Conservation (phyloP, 208 protist species). For the Tritrichomonas musculus region DNA sequence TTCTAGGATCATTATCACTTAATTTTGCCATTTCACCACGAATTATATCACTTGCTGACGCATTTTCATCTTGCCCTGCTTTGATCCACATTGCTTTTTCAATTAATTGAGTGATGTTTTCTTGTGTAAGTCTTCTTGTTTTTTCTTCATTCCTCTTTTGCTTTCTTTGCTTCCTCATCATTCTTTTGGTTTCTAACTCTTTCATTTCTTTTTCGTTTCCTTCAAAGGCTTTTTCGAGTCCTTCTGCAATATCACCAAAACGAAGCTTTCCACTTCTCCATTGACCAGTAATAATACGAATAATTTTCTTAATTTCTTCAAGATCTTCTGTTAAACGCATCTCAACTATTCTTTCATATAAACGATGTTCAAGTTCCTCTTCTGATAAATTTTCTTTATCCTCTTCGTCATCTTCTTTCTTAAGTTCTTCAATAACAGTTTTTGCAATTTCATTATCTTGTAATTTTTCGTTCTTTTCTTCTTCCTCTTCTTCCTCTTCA, state of each 20-base stretch:
- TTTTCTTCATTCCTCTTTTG: background rate
- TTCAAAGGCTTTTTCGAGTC: background rate
- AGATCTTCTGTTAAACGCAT: background rate
- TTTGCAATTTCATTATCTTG: background rate
- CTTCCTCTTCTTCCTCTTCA: background rate
- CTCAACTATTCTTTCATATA: background rate
- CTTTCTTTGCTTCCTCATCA: background rate
- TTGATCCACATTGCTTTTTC: slow-evolving; percentile 23
- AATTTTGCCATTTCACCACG: background rate
- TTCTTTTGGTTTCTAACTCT: background rate
- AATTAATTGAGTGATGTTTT: background rate
- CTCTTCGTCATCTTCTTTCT: background rate
- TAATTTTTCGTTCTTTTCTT: background rate
- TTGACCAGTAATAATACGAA: slow-evolving; percentile 27
- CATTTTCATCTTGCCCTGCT: background rate
- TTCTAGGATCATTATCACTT: background rate
- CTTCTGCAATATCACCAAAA: background rate
- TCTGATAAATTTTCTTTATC: background rate
- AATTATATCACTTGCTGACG: background rate
- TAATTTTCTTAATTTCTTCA: slow-evolving; percentile 30
- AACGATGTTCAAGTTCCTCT: background rate
- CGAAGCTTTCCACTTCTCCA: background rate
- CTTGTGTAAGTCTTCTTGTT: background rate
- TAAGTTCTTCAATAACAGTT: background rate
- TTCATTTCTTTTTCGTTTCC: background rate